These are phyloP conservation scores for Mercurialis annua DNA, from an alignment of 345 rosid genomes.

Conservation along the genomic window DNA sequence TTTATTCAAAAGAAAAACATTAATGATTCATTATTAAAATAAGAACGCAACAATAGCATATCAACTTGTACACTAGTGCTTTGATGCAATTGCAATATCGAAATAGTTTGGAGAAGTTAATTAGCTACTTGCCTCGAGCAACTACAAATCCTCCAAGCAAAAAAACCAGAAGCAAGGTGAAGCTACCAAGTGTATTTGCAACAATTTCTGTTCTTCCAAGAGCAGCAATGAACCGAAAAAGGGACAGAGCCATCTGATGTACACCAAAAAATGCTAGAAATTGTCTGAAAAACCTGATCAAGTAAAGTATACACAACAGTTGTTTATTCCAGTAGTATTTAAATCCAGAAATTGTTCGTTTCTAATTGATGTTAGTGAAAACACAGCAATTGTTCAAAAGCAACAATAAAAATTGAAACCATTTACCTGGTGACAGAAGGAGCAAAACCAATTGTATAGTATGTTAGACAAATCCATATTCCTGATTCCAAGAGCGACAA, in stretches of 20 bases:
- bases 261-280: constrained; percentile 62
- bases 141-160: constrained; percentile 84
- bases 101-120: neutral
- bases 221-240: constrained; percentile 85
- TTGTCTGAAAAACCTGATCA: constrained; percentile 68
- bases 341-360: too few species aligned
- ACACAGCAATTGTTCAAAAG: too few species aligned
- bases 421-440: constrained; percentile 43
- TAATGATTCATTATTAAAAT: too few species aligned
- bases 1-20: neutral
- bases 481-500: too few species aligned
- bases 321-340: too few species aligned
- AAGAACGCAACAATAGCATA: too few species aligned
- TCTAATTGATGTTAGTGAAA: too few species aligned
- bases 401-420: constrained; percentile 1
- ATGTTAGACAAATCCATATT: constrained; percentile 45
- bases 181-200: constrained; percentile 62
- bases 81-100: too few species aligned
- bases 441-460: constrained; percentile 49
- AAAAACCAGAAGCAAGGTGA: constrained; percentile 66
- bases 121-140: constrained; percentile 54
- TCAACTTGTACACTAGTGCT: too few species aligned
- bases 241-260: constrained; percentile 87
- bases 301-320: neutral
- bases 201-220: constrained; percentile 76